Conservation (phyloP, 768 basidiomycete species). For the Pulveroboletus sp. region DNA sequence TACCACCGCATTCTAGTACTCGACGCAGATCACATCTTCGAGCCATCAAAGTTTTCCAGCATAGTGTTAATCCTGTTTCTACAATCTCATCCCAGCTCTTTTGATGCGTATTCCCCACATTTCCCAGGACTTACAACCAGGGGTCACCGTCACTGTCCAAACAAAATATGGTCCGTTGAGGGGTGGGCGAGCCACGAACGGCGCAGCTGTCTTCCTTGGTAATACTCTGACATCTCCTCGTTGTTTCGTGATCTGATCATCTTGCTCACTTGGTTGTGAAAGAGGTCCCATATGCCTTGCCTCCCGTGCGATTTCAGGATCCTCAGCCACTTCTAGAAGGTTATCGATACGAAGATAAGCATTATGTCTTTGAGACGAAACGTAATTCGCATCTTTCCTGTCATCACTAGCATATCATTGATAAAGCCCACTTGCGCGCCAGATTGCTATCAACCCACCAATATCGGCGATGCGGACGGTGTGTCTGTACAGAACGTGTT, state of each 20-base stretch:
- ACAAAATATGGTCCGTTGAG: conserved; percentile 57
- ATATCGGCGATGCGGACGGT: conserved; percentile 62
- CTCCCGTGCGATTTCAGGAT: conserved; percentile 64
- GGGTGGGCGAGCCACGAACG: conserved; percentile 60
- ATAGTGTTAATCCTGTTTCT: no score
- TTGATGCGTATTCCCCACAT: background rate
- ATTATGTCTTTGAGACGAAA: conserved; percentile 56
- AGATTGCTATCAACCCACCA: conserved; percentile 61
- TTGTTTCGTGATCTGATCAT: background rate
- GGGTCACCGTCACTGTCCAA: conserved; percentile 28
- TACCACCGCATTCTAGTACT: no score
- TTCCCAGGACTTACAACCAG: conserved; percentile 6
- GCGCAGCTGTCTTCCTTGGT: conserved; percentile 65
- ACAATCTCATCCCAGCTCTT: no score
- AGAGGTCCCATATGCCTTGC: conserved; percentile 74
- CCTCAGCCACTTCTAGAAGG: conserved; percentile 51
- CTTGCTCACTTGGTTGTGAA: background rate
- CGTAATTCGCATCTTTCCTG: conserved; percentile 35
- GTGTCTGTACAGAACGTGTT: background rate
- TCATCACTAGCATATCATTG: no score
- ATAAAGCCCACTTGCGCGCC: background rate
- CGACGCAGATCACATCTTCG: no score
- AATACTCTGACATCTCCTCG: background rate
- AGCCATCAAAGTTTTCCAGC: no score
- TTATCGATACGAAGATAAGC: conserved; percentile 56